Conservation (phyloP, 495 filamentous ascomycete species). For the Glutinoglossum americanum region DNA sequence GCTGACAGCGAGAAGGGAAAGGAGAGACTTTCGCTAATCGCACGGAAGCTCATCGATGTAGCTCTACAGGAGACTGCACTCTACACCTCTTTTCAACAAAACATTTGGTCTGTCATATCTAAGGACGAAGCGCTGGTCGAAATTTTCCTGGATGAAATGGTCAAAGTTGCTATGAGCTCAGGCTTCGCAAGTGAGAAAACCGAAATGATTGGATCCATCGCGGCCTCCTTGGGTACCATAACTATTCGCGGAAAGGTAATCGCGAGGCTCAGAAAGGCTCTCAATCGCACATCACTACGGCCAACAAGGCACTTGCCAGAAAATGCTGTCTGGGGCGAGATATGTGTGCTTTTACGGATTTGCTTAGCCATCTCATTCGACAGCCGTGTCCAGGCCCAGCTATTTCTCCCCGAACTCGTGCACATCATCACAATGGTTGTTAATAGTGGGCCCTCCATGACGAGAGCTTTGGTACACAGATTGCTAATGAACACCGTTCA, state of each 20-base stretch:
- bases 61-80: constrained; percentile 31
- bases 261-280: constrained; percentile 35
- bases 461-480: constrained; percentile 33
- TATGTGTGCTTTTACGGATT: constrained; percentile 39
- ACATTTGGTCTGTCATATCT: constrained; percentile 36
- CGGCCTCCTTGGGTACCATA: constrained; percentile 35
- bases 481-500: constrained; percentile 41
- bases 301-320: constrained; percentile 38
- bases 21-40: constrained; percentile 36
- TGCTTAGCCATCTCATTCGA: constrained; percentile 42
- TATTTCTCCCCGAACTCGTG: constrained; percentile 43
- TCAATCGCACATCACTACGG: constrained; percentile 39
- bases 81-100: constrained; percentile 34
- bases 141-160: constrained; percentile 39
- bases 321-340: constrained; percentile 40
- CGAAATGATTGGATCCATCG: constrained; percentile 36
- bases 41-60: constrained; percentile 40
- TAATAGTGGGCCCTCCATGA: constrained; percentile 32
- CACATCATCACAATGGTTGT: constrained; percentile 45
- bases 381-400: constrained; percentile 36
- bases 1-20: constrained; percentile 35
- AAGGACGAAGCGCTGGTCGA: constrained; percentile 38
- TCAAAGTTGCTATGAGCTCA: constrained; percentile 33
- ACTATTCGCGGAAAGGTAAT: constrained; percentile 39
- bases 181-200: constrained; percentile 34